Conservation (phyloP, 352 stramenopile genomes). For the Phytophthora pisi region DNA sequence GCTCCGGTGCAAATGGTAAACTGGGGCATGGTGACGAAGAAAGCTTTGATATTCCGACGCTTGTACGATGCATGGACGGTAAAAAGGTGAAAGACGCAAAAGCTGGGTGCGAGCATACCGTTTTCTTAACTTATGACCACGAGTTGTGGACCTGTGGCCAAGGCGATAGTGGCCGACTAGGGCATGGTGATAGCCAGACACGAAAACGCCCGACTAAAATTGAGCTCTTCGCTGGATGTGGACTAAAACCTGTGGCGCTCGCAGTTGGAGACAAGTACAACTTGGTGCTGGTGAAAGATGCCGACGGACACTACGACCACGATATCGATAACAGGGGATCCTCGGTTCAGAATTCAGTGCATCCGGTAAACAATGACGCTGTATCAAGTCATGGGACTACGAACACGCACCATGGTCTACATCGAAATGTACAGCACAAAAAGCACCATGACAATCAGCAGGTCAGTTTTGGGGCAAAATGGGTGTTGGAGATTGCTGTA, state of each 20-base stretch:
- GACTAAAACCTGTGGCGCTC: constrained; percentile 68
- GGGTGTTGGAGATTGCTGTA: constrained; percentile 22
- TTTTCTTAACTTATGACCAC: constrained; percentile 58
- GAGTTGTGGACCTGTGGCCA: constrained; percentile 86
- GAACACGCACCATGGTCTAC: constrained; percentile 1
- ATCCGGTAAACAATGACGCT: not conserved
- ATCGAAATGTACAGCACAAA: constrained; percentile 8
- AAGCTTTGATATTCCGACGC: constrained; percentile 64
- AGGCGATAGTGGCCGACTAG: constrained; percentile 79
- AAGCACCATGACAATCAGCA: not conserved
- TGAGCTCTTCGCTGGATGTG: constrained; percentile 56
- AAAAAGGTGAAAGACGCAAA: constrained; percentile 73
- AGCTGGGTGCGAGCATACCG: constrained; percentile 82
- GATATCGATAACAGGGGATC: not conserved
- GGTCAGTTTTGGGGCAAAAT: constrained; percentile 28
- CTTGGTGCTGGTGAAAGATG: constrained; percentile 67
- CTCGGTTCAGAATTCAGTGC: constrained; percentile 6
- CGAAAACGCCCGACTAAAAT: constrained; percentile 65
- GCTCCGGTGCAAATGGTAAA: constrained; percentile 82
- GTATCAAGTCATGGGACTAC: not conserved
- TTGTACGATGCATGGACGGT: constrained; percentile 51
- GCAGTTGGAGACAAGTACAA: constrained; percentile 90
- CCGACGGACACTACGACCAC: constrained; percentile 17
- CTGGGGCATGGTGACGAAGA: constrained; percentile 86
- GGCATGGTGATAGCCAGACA: constrained; percentile 71